Percentiles rank a stretch among this genome's conserved stretches.
These are phyloP conservation scores for Anastatica hierochuntica DNA, from an alignment of 345 rosid species.

Conservation along the genomic window DNA sequence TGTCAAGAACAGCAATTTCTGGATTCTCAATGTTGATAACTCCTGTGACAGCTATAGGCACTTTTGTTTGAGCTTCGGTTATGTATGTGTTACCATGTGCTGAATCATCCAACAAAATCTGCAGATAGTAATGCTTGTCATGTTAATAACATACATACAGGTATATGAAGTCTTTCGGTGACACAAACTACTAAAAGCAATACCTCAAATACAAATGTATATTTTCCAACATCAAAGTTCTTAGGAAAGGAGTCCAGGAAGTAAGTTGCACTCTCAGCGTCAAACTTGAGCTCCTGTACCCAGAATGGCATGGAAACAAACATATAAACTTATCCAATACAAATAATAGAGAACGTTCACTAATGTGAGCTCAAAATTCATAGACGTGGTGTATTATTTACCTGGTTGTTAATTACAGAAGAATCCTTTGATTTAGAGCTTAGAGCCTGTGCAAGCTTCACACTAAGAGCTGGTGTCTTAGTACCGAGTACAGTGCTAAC, in stretches of 20 bases:
- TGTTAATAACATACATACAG: conserved; percentile 1
- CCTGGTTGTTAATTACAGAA: conserved; percentile 63
- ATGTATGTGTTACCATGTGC: conserved; percentile 46
- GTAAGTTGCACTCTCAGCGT: conserved; percentile 35
- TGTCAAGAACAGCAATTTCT: conserved; percentile 73
- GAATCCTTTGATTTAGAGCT: conserved; percentile 41
- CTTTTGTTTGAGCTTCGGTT: conserved; percentile 50
- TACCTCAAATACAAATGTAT: conserved; percentile 83
- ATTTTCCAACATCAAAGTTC: conserved; percentile 69
- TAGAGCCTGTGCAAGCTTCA: conserved; percentile 54
- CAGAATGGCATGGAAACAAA: conserved; percentile 11
- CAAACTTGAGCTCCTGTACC: conserved; percentile 71
- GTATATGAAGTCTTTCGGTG: neutral
- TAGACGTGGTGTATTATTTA: conserved; percentile 12
- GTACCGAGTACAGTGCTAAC: conserved; percentile 83
- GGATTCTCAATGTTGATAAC: conserved; percentile 50
- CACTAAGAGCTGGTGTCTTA: conserved; percentile 67
- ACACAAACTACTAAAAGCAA: neutral
- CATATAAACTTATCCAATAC: too few relatives aligned
- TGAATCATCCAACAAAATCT: conserved; percentile 58
- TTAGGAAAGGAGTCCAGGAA: conserved; percentile 47
- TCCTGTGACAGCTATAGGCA: conserved; percentile 60
- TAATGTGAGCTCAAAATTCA: neutral
- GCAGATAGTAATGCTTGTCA: conserved; percentile 9
- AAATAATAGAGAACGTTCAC: neutral